Evolutionary conservation across 2,329 filamentous ascomycete species (phyloP).

Genomic region (Colletotrichum sp.): DNA sequence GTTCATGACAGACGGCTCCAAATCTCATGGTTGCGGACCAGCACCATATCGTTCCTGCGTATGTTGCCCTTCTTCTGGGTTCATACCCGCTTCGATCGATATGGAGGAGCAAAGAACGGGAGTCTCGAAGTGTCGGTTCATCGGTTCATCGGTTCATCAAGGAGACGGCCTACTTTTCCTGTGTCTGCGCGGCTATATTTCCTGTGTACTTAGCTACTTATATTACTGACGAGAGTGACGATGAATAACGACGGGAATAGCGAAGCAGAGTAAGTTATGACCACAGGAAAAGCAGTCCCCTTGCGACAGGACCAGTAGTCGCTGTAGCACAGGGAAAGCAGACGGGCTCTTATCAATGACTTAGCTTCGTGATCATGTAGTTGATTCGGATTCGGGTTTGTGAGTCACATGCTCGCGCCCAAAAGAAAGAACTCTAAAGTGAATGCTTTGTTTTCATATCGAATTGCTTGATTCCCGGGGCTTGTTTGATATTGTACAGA

Average conservation of each 20-base stretch:
- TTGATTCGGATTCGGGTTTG: background rate
- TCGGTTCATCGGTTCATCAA: background rate
- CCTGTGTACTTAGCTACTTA: background rate
- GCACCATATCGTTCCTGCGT: background rate
- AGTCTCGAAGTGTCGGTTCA: background rate
- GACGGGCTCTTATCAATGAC: background rate
- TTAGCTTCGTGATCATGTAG: background rate
- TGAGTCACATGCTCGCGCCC: background rate
- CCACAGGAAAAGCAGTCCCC: background rate
- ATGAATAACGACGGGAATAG: accelerated
- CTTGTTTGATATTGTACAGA: background rate
- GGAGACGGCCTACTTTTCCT: background rate
- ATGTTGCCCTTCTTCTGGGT: background rate
- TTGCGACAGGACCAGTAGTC: background rate
- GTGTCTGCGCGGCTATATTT: background rate
- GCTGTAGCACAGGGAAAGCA: background rate
- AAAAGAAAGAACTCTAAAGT: accelerated
- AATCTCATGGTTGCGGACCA: background rate
- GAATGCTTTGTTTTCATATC: background rate
- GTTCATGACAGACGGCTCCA: background rate
- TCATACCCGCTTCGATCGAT: background rate
- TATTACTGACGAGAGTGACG: background rate
- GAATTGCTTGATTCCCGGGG: background rate
- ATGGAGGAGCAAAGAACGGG: background rate
- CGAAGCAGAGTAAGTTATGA: background rate